phyloP scores from a whole-genome alignment of 2,329 filamentous ascomycete genomes.

The Neonectria hederae region DNA sequence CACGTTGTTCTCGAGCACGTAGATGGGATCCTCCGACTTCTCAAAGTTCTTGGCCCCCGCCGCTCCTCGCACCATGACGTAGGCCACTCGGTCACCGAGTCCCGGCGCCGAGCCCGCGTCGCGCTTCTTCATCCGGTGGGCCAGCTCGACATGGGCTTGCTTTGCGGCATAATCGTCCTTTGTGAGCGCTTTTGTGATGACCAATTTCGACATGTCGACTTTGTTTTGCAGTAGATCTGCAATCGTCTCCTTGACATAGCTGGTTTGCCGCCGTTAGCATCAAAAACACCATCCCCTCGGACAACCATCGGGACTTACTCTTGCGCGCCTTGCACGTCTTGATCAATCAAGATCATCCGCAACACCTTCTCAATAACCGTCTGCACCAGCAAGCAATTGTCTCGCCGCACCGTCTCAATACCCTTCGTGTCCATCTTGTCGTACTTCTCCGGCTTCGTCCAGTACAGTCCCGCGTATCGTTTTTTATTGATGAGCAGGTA shows the following conservation, averaged over 20 bases:
- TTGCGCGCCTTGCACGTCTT: slow-evolving; percentile 89
- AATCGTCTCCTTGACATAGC: slow-evolving; percentile 96
- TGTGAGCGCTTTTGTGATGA: slow-evolving; percentile 96
- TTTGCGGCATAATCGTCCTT: slow-evolving; percentile 91
- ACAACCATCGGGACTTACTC: slow-evolving; percentile 68
- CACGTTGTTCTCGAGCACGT: slow-evolving; percentile 95
- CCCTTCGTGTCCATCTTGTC: slow-evolving; percentile 99
- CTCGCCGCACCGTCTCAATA: slow-evolving; percentile 96
- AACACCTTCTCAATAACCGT: slow-evolving; percentile 97
- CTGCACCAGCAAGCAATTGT: slow-evolving; percentile 95
- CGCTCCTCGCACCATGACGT: slow-evolving; percentile 95
- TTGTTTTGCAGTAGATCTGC: slow-evolving; percentile 96
- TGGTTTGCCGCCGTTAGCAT: slow-evolving; percentile 56
- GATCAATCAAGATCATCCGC: slow-evolving; percentile 94
- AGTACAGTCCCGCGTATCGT: slow-evolving; percentile 96
- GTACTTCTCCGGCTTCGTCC: slow-evolving; percentile 92
- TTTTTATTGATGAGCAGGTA: slow-evolving; percentile 99
- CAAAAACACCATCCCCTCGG: slow-evolving; percentile 18
- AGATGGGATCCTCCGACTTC: slow-evolving; percentile 96
- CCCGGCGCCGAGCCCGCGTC: slow-evolving; percentile 93
- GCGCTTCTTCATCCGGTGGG: slow-evolving; percentile 95
- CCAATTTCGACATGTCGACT: slow-evolving; percentile 98
- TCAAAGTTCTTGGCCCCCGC: slow-evolving; percentile 95
- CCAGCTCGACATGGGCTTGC: slow-evolving; percentile 95
- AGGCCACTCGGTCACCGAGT: slow-evolving; percentile 94